Percentiles rank a stretch among this genome's conserved stretches.
Conservation (phyloP, 2,329 filamentous ascomycete species). For the Beauveria sp. region DNA sequence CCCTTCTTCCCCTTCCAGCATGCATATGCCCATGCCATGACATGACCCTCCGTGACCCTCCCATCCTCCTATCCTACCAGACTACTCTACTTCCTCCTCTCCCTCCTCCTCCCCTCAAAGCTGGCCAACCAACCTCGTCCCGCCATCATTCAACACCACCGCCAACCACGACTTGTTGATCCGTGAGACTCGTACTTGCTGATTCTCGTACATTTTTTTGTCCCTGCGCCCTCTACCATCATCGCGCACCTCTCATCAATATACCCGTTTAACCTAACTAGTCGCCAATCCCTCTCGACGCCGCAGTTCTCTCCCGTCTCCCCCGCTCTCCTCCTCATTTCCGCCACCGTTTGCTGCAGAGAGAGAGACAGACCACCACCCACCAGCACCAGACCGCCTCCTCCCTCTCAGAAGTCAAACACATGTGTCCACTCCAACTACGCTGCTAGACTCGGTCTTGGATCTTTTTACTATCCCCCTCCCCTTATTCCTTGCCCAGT, state of each 20-base stretch:
- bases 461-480: background rate
- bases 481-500: background rate
- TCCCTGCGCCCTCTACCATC: background rate
- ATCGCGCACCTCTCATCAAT: background rate
- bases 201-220: background rate
- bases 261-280: background rate
- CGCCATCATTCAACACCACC: background rate
- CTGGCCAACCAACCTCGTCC: background rate
- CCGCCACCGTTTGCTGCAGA: slow-evolving; percentile 1
- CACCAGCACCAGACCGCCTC: slow-evolving; percentile 1
- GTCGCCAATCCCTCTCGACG: background rate
- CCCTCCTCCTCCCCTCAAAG: background rate
- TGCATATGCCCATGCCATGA: no score
- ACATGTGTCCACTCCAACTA: slow-evolving; percentile 7
- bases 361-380: background rate
- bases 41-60: no score
- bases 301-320: background rate
- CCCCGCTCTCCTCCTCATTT: slow-evolving; percentile 4
- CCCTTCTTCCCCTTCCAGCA: background rate
- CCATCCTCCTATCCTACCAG: background rate
- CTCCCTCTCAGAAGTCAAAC: background rate
- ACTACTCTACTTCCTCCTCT: background rate
- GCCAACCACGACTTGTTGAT: background rate
- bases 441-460: slow-evolving; percentile 6
- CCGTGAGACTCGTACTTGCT: background rate